Percentiles rank a stretch among this genome's conserved stretches.
phyloP scores from a whole-genome alignment of 441 rosid genomes.

The Rhodomyrtus psidioides region DNA sequence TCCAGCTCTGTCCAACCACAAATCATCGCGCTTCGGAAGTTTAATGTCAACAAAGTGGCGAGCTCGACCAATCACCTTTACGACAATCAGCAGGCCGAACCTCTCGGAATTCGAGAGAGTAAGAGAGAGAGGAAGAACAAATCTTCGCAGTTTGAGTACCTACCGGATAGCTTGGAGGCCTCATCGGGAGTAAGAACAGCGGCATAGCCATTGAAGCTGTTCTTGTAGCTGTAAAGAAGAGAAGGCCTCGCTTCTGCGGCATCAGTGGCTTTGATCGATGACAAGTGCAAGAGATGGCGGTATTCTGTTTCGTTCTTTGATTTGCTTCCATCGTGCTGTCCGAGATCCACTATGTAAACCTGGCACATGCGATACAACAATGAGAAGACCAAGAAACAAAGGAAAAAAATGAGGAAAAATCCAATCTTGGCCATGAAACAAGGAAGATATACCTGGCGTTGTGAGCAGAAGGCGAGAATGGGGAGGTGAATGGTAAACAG shows the following conservation, averaged over 20 bases:
- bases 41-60: neutral
- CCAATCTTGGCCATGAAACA: neutral
- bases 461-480: neutral
- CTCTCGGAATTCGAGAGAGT: neutral
- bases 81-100: neutral
- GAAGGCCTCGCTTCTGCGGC: slow-evolving; percentile 23
- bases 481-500: neutral
- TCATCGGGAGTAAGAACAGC: slow-evolving; percentile 54
- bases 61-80: neutral
- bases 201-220: slow-evolving; percentile 74
- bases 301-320: slow-evolving; percentile 2
- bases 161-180: slow-evolving; percentile 64
- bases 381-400: neutral
- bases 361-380: neutral
- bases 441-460: neutral
- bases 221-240: slow-evolving; percentile 74
- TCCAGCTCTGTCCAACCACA: slow-evolving; percentile 26
- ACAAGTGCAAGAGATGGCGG: slow-evolving; percentile 2
- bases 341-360: slow-evolving; percentile 12
- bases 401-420: neutral
- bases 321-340: neutral
- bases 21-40: neutral
- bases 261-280: slow-evolving; percentile 1
- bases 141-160: neutral
- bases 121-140: neutral